Evolutionary conservation across 768 basidiomycete species (phyloP), one percentile per base, ranked within the genome.

Genomic region (Calvatia gigantea): DNA sequence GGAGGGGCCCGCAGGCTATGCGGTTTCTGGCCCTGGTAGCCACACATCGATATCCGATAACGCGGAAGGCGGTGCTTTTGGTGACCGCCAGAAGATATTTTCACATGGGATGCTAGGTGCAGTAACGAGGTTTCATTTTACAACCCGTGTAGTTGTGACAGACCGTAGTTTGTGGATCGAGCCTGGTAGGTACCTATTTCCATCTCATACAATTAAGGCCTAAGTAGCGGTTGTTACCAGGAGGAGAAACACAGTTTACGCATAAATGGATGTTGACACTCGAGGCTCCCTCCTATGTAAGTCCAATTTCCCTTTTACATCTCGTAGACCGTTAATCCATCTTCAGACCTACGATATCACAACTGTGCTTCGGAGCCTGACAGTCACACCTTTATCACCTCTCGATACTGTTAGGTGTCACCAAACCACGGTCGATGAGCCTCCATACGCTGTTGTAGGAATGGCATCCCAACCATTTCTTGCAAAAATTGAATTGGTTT

Each of bases 261-360:
- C 76, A 81, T 62, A 78, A 76, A 64, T 83, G 81, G 81, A 81
- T 80, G 79, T 69, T 83, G 35, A 77, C 75, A 0, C 70, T 80
- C 11, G 77, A 81, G 54, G 71, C 79, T 4, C 78, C 81, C 23
- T 77, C 80, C 38, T 83, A 82, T 59, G 81, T 78, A 46, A 29
- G 73, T 69, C 11, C 35, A 19, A 15, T 60, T 61, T 21, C 23
- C 31, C 7, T 27, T 49, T 31, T 6, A 14, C 25, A 6, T 7
- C 47, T 32, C n/a, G 31, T 19, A 15, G 35, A 0, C 25, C 23
- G 31, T 47, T 51, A 42, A n/a, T 29, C 35, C 19, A 25, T 23
- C n/a, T 50, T 25, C 31, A 52, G 27, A 28, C 54, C 62, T 12
- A 56, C 50, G 58, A 50, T 41, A 23, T 51, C 28, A 23, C 54